phyloP scores from a whole-genome alignment of 106 monocot genomes.

The Cymbidium sinense region DNA sequence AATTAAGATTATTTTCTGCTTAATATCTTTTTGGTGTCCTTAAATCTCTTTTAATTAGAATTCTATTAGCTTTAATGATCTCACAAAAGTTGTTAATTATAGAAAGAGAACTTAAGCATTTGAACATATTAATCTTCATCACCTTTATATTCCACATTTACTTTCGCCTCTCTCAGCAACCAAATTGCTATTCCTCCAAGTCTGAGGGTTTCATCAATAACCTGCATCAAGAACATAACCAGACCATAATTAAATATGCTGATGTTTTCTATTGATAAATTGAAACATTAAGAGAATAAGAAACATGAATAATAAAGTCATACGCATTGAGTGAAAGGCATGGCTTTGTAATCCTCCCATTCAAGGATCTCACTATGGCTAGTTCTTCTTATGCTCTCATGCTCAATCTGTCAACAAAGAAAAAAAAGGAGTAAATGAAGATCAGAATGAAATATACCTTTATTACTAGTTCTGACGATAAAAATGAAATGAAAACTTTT shows the following conservation, averaged over 20 bases:
- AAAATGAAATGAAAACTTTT: too few species aligned
- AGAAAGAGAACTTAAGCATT: neutral
- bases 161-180: slow-evolving; percentile 39
- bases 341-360: slow-evolving; percentile 44
- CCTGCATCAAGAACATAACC: slow-evolving; percentile 11
- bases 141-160: slow-evolving; percentile 33
- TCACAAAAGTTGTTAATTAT: neutral
- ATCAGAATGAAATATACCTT: too few species aligned
- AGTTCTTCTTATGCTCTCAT: slow-evolving; percentile 14
- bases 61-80: neutral
- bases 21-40: neutral
- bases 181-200: slow-evolving; percentile 45
- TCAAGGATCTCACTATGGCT: slow-evolving; percentile 4
- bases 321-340: slow-evolving; percentile 51
- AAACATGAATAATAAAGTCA: neutral
- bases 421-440: too few species aligned
- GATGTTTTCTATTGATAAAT: neutral
- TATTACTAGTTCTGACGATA: too few species aligned
- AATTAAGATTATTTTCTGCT: neutral
- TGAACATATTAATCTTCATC: neutral
- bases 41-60: too few species aligned
- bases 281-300: neutral
- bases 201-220: slow-evolving; percentile 45
- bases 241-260: neutral
- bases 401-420: slow-evolving; percentile 15